A percentile compares a stretch with the other conserved stretches of the same genome.
phyloP scores from a whole-genome alignment of 108 stramenopile species.

The Schizochytrium sp. region DNA sequence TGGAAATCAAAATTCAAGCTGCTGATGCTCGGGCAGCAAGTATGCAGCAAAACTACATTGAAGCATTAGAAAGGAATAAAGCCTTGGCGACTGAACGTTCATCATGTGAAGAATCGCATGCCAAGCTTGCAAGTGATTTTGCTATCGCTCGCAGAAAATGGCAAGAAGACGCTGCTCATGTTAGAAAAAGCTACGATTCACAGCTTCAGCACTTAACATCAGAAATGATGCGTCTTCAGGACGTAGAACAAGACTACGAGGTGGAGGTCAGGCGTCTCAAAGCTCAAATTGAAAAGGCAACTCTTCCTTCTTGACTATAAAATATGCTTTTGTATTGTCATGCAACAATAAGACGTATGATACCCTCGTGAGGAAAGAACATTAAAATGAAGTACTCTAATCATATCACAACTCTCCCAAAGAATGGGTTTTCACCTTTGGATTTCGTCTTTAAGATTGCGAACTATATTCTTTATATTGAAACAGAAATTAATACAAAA shows the following conservation, averaged over 20 bases:
- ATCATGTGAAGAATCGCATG: neutral
- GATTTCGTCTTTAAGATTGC: too few species aligned
- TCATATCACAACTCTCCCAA: too few species aligned
- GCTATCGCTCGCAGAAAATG: neutral
- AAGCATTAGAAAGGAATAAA: neutral
- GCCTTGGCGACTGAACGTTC: neutral
- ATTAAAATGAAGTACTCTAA: too few species aligned
- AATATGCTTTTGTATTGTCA: neutral
- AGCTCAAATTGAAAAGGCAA: neutral
- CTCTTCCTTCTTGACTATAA: neutral
- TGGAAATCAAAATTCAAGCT: neutral
- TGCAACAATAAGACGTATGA: neutral
- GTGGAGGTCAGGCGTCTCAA: neutral
- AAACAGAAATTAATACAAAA: too few species aligned
- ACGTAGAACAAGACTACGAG: slow-evolving; percentile 22
- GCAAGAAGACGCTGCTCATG: neutral
- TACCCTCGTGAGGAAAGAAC: too few species aligned
- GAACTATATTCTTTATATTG: too few species aligned
- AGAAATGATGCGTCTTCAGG: slow-evolving; percentile 26
- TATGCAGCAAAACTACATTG: neutral
- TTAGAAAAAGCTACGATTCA: neutral
- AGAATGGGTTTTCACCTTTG: too few species aligned
- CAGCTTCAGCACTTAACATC: neutral
- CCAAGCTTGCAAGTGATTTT: neutral
- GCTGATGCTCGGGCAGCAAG: neutral